phyloP scores from a whole-genome alignment of 495 filamentous ascomycete genomes.

The Penicillium canariense region DNA sequence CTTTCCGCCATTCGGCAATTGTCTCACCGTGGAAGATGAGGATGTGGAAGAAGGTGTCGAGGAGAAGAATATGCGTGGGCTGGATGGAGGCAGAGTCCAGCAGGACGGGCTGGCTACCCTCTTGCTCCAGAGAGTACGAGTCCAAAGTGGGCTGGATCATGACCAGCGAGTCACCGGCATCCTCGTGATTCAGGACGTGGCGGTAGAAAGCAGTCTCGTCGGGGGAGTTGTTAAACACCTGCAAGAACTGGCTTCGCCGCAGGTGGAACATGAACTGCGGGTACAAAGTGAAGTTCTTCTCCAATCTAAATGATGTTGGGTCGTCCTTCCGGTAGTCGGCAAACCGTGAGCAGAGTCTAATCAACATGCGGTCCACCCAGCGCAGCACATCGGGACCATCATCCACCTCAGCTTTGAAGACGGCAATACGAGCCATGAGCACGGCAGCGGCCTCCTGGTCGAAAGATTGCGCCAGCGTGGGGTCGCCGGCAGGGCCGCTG shows the following conservation, averaged over 20 bases:
- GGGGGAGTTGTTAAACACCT: conserved; percentile 99
- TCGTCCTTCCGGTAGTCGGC: conserved; percentile 99
- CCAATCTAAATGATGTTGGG: conserved; percentile 92
- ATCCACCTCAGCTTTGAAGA: conserved; percentile 98
- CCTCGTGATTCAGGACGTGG: conserved; percentile 95
- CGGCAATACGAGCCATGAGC: conserved; percentile 96
- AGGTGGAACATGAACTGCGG: conserved; percentile 99
- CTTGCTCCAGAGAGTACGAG: conserved; percentile 94
- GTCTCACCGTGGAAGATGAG: conserved; percentile 99
- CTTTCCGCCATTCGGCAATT: conserved; percentile 97
- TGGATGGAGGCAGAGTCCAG: conserved; percentile 96
- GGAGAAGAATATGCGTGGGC: conserved; percentile 86
- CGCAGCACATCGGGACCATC: conserved; percentile 98
- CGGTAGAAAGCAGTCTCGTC: conserved; percentile 99
- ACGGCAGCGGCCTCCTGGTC: conserved; percentile 98
- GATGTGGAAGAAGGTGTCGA: conserved; percentile 99
- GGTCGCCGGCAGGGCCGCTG: conserved; percentile 92
- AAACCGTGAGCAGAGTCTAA: conserved; percentile 92
- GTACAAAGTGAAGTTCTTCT: conserved; percentile 99
- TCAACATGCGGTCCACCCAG: conserved; percentile 99
- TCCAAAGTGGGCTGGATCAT: conserved; percentile 99
- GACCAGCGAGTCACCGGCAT: conserved; percentile 93
- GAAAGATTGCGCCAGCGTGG: conserved; percentile 96
- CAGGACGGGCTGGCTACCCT: conserved; percentile 84
- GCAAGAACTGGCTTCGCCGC: conserved; percentile 93